Conservation (phyloP, 2,329 filamentous ascomycete species). For the Ophiostoma himal-ulmi region DNA sequence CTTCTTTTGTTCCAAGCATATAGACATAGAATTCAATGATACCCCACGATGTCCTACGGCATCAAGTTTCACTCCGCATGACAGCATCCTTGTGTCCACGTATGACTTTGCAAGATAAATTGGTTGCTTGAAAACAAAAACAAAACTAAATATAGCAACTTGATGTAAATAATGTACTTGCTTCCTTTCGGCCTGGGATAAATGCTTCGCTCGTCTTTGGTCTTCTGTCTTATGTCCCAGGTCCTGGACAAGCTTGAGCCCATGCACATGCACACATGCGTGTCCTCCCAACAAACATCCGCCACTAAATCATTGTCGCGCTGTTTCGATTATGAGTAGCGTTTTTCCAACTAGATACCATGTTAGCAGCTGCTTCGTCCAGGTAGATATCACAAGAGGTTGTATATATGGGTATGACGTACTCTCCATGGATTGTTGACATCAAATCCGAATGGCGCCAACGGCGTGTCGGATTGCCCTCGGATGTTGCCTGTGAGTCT, state of each 20-base stretch:
- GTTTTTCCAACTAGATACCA: conserved; percentile 44
- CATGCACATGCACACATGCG: neutral
- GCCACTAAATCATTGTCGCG: neutral
- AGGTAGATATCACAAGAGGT: neutral
- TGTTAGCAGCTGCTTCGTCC: conserved; percentile 19
- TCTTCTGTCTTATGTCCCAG: neutral
- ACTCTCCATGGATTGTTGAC: conserved; percentile 61
- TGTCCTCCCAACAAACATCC: neutral
- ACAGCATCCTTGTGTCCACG: neutral
- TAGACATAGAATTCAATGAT: conserved; percentile 18
- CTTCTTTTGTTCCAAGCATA: neutral
- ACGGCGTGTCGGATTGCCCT: conserved; percentile 51
- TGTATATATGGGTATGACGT: conserved; percentile 29
- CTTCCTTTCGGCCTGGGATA: neutral
- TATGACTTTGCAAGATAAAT: neutral
- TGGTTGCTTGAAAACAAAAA: conserved; percentile 9
- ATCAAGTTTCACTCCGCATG: neutral
- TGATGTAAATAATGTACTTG: conserved; percentile 9
- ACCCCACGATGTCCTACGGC: conserved; percentile 13
- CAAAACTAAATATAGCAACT: neutral
- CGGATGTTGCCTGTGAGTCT: conserved; percentile 54
- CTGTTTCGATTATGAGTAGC: conserved; percentile 39
- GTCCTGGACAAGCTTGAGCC: neutral
- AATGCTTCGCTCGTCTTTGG: neutral
- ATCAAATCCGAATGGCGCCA: conserved; percentile 55